Conservation (phyloP, 2,329 filamentous ascomycete species). For the Neonectria ditissima region DNA sequence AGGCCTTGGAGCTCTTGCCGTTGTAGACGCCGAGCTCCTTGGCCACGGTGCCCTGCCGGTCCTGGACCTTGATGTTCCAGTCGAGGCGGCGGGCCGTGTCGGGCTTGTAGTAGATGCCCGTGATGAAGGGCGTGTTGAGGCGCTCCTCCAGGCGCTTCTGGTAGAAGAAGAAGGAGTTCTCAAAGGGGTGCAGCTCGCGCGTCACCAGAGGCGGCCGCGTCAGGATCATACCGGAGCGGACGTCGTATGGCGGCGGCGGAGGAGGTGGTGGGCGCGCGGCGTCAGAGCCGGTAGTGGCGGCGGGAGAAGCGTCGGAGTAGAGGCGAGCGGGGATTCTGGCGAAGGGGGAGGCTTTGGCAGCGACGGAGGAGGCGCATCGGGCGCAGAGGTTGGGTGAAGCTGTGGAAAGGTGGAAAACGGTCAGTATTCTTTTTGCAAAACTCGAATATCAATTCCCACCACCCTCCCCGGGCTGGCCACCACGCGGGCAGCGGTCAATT, state of each 20-base stretch:
- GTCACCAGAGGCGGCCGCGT: slow-evolving; percentile 91
- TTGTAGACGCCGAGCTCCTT: slow-evolving; percentile 89
- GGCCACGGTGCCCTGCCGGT: slow-evolving; percentile 78
- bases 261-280: slow-evolving; percentile 29
- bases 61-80: slow-evolving; percentile 87
- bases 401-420: slow-evolving; percentile 17
- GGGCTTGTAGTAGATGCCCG: slow-evolving; percentile 94
- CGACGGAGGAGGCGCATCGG: slow-evolving; percentile 52
- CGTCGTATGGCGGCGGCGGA: slow-evolving; percentile 55
- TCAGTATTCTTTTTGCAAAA: too few relatives aligned
- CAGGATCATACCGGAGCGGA: slow-evolving; percentile 79
- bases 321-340: slow-evolving; percentile 47
- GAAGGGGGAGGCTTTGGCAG: slow-evolving; percentile 37
- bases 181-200: slow-evolving; percentile 84
- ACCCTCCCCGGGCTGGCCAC: not conserved
- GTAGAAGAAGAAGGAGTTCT: slow-evolving; percentile 95
- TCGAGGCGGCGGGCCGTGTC: slow-evolving; percentile 86
- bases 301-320: slow-evolving; percentile 51
- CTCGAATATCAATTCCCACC: not conserved
- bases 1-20: slow-evolving; percentile 75
- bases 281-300: slow-evolving; percentile 35
- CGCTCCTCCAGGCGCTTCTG: slow-evolving; percentile 97
- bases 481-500: slow-evolving; percentile 37
- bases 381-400: slow-evolving; percentile 51
- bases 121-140: slow-evolving; percentile 85